Base-by-base conservation (phyloP, 2,329 filamentous ascomycete genomes). In the Drechslerella stenobrocha region DNA sequence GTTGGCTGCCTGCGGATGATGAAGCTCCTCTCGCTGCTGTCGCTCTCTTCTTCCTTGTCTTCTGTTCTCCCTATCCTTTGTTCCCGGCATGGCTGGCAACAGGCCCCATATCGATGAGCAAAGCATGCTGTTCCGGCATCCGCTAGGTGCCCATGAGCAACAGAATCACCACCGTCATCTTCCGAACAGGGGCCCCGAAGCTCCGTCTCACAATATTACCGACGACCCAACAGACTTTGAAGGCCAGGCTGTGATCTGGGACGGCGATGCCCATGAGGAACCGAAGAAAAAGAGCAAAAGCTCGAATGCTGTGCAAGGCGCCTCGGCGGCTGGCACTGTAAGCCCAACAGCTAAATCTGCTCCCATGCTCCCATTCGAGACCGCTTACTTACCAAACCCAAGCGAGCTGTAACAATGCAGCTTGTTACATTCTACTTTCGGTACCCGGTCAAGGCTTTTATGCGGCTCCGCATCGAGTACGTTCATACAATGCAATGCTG, bases 351-450 rank as follows among this genome's bases (percentile, higher is more conserved):
- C 44, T 26, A 2, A 8, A 26, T 6, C 8, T 23, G 8, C 11
- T 23, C 9, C 2, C 22, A 24, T 4, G 22, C 2, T 13, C 22
- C 4, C 28, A 30, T 5, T 11, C 28, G 11, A 30, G 8, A 9
- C 2, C 24, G 2, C 28, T 26, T 6, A 26, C 8, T 45, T 2
- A 32, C 23, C 2, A 13, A 3, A 32, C 13, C 20, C 5, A 32
- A 60, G 34, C 51, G 91, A 46, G 91, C 90, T 24, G 76, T 96
- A 70, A 91, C 87, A 72, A 87, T 89, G 5, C 88, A 95, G 75
- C 81, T 90, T 73, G 83, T 96, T 56, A 87, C 90, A 22, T 96
- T 96, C 73, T 96, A 95, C 78, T 96, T 96, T 75, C 82, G 90
- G 59, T 89, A 90, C 0, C 91, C 91, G 0, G 88, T 90, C 53